phyloP scores from a whole-genome alignment of 2,329 filamentous ascomycete genomes.

The Grosmannia clavigera region DNA sequence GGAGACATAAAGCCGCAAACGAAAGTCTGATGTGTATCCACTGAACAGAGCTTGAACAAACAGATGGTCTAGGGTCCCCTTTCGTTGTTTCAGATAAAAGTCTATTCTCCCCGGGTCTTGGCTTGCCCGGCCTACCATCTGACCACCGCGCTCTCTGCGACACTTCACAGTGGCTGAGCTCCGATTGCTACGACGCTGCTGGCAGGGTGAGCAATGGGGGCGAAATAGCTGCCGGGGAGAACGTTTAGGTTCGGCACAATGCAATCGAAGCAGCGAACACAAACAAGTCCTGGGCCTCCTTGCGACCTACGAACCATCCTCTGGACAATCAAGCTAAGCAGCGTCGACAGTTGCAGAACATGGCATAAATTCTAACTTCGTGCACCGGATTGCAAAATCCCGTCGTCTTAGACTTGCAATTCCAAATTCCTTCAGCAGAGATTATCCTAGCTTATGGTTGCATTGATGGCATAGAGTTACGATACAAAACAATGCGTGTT shows the following conservation, averaged over 20 bases:
- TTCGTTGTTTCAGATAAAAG: neutral
- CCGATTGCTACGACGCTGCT: neutral
- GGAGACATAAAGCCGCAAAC: too few species aligned
- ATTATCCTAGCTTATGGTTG: neutral
- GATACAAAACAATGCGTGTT: conserved; percentile 10
- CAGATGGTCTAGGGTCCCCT: neutral
- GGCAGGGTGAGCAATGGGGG: too few species aligned
- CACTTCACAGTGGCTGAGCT: neutral
- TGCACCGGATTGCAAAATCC: neutral
- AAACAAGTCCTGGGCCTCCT: neutral
- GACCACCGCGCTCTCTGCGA: neutral
- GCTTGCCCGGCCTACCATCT: neutral
- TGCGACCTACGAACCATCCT: neutral
- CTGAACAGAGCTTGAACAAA: neutral
- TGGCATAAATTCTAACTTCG: too few species aligned
- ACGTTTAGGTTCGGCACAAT: neutral
- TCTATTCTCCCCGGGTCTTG: neutral
- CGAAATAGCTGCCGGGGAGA: neutral
- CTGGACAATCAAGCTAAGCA: too few species aligned
- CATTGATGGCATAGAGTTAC: conserved; percentile 8
- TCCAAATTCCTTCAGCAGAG: neutral
- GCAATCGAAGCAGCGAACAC: neutral
- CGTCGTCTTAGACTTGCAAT: neutral
- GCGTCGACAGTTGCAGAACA: neutral
- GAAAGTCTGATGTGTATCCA: neutral